A percentile compares a stretch with the other conserved stretches of the same genome.
These are phyloP conservation scores for Tolypocladium ovalisporum DNA, from an alignment of 2,329 filamentous ascomycete species.

Conservation along the genomic window DNA sequence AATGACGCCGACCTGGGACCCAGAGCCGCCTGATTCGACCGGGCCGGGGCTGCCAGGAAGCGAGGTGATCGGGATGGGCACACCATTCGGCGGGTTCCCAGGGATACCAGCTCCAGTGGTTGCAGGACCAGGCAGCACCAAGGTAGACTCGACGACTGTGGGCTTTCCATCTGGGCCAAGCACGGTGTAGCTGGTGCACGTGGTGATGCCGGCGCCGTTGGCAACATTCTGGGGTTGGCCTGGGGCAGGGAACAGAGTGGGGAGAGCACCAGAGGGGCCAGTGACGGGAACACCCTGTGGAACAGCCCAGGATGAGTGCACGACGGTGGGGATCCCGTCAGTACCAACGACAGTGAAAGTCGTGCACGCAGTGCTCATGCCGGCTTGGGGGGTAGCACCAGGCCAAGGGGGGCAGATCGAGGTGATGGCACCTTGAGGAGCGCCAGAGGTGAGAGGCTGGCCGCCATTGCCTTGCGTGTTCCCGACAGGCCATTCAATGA, in stretches of 20 bases:
- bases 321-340: constrained; percentile 16
- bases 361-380: constrained; percentile 11
- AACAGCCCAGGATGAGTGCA: constrained; percentile 15
- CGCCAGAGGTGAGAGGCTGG: constrained; percentile 5
- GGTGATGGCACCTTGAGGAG: constrained; percentile 3
- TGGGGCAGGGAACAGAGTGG: background rate
- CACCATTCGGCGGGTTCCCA: constrained; percentile 5
- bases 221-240: background rate
- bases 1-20: constrained; percentile 4
- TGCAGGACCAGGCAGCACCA: constrained; percentile 13
- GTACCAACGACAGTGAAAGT: constrained; percentile 16
- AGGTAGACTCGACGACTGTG: constrained; percentile 23
- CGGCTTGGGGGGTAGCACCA: background rate
- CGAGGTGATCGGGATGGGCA: constrained; percentile 1
- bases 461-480: constrained; percentile 4
- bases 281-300: constrained; percentile 1
- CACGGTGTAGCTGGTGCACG: constrained; percentile 8
- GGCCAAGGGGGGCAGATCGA: background rate
- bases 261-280: background rate
- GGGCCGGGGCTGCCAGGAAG: constrained; percentile 4
- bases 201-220: constrained; percentile 1
- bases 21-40: constrained; percentile 2
- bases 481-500: constrained; percentile 8
- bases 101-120: constrained; percentile 4
- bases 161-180: constrained; percentile 11